phyloP scores from a whole-genome alignment of 192 early-diverging fungal species.

The Linnemannia exigua region DNA sequence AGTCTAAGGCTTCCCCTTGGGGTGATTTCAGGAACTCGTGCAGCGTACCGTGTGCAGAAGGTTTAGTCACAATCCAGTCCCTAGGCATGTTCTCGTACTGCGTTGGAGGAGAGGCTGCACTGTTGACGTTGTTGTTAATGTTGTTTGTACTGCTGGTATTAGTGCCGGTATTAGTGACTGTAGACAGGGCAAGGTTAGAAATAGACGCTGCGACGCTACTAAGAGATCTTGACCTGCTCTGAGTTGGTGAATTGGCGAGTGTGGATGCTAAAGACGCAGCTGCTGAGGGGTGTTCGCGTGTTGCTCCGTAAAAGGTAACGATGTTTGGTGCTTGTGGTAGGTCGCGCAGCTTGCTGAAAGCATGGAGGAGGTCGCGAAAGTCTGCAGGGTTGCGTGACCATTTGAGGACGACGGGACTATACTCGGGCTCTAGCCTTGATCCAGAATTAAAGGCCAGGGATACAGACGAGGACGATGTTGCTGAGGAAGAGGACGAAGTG shows the following conservation, averaged over 20 bases:
- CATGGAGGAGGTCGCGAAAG: constrained; percentile 52
- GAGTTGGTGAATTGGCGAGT: constrained; percentile 4
- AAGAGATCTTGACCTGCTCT: constrained; percentile 27
- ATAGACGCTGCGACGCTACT: constrained; percentile 25
- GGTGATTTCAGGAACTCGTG: constrained; percentile 51
- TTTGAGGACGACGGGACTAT: constrained; percentile 52
- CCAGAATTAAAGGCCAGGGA: neutral
- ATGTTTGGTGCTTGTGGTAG: constrained; percentile 40
- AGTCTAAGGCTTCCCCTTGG: constrained; percentile 47
- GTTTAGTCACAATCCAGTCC: constrained; percentile 57
- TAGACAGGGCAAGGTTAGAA: constrained; percentile 42
- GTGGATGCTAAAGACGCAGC: constrained; percentile 5
- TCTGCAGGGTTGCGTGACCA: constrained; percentile 45
- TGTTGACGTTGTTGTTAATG: neutral
- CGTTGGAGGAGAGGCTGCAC: constrained; percentile 6
- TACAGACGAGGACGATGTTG: neutral
- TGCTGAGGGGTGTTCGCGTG: constrained; percentile 45
- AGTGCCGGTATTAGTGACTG: neutral
- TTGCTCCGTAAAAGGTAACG: constrained; percentile 48
- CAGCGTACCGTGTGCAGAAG: constrained; percentile 49
- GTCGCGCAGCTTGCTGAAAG: constrained; percentile 41
- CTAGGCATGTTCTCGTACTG: constrained; percentile 11
- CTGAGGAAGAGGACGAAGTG: constrained; percentile 22
- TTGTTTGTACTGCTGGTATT: constrained; percentile 7
- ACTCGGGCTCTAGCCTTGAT: constrained; percentile 26